Base-by-base conservation (phyloP, 352 stramenopile genomes). In the Phytophthora multivora region DNA sequence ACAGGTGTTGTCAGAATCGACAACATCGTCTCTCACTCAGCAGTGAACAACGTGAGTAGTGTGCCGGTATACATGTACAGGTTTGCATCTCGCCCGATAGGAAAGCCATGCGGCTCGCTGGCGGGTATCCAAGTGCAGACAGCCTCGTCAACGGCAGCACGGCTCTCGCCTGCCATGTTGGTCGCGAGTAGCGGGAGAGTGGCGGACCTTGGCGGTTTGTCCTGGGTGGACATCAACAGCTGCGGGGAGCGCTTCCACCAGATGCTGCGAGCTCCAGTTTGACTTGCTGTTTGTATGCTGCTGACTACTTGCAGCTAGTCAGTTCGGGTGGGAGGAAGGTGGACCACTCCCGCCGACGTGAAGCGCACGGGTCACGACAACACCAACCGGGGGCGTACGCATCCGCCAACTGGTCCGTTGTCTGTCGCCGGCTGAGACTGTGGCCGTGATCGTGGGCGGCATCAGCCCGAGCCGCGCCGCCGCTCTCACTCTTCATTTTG, bases 401-500 rank as follows among this genome's bases (percentile, higher is more conserved):
- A 51, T 51, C 39, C 18, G 30, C 15, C 59, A 50, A 30, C 52
- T 69, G 55, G 38, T 46, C 35, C 5, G 35, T 54, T 60, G 18
- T 64, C 33, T 38, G 46, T 57, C 43, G 36, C 9, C 15, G 19
- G 21, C 21, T 4, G 21, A 4, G 21, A 8, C 25, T 11, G 10
- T 26, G 33, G 16, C 55, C 30, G 25, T 53, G 42, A 56, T 56
- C 30, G 7, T 53, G 2, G 15, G 13, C 35, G 35, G 31, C 10
- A 50, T 28, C 42, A 19, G 7, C 25, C 19, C 30, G 21, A 0
- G 31, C 15, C 6, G 35, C 10, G 10, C 19, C 9, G 12, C 9
- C 40, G 10, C 36, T 60, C 64, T 63, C 66, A 71, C 46, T 71
- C 61, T 74, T 67, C 66, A 42, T 71, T 74, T 71, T 67, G 51